Evolutionary conservation across 306 rosid genomes (phyloP), one percentile per base, ranked within the genome.

Genomic region (Inga oerstediana): DNA sequence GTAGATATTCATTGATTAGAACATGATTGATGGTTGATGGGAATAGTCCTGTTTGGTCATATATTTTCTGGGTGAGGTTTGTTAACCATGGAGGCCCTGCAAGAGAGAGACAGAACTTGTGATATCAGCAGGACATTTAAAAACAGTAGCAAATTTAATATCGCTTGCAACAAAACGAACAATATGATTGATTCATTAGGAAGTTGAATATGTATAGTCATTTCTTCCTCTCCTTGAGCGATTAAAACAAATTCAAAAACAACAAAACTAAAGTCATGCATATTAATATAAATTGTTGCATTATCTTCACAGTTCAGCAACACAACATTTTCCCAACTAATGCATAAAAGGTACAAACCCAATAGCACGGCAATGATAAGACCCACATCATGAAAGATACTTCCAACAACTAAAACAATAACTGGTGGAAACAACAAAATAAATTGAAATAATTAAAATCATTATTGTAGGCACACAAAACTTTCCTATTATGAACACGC

Each of bases 61-160:
- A 79, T 80, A 94, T 89, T 82, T 88, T 94, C 46, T 90, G 80
- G 49, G 97, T 91, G 52, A 92, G 76, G 76, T 81, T 90, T 77
- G 90, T 90, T 81, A 94, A 89, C 98, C 98, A 94, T 65, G 90
- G 84, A 62, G 98, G 94, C 92, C 93, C 97, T 94, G 89, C 59
- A 80, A 44, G 20, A 82, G 51, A n/a, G 49, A 79, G 1, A 22
- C 34, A 62, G 15, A 61, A 64, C 27, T 54, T 75, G 67, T 3
- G 54, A 58, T 72, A 27, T 84, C 72, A 82, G 85, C 70, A 37
- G 59, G 45, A 77, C 13, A 65, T 17, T 37, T 17, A 24, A 32
- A 83, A 74, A 52, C 30, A 46, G 37, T 12, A 19, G 37, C 22
- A 22, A 56, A 72, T 56, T 37, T 30, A 62, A 75, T 30, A 70